Conservation (phyloP, 2,329 filamentous ascomycete genomes). For the Aspergillus intermedius region DNA sequence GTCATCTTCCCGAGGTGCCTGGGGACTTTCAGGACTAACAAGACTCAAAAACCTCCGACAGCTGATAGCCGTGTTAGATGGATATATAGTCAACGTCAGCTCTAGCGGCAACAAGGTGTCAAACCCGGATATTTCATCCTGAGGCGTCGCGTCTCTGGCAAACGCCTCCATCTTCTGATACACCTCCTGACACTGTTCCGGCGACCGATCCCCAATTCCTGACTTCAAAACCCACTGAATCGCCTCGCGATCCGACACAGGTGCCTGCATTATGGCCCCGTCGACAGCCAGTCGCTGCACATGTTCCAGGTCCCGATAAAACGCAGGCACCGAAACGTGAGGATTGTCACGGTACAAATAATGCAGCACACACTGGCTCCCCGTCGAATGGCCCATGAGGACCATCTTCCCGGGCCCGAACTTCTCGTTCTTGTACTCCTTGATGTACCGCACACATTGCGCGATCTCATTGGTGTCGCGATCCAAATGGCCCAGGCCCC, state of each 20-base stretch:
- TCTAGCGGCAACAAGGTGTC: slow-evolving; percentile 30
- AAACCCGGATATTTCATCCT: slow-evolving; percentile 9
- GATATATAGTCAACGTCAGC: slow-evolving; percentile 28
- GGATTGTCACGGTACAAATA: slow-evolving; percentile 48
- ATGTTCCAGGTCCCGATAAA: slow-evolving; percentile 25
- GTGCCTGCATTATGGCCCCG: slow-evolving; percentile 72
- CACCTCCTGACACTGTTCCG: slow-evolving; percentile 16
- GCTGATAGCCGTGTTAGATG: slow-evolving; percentile 41
- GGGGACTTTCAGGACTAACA: slow-evolving; percentile 46
- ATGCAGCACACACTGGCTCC: slow-evolving; percentile 62
- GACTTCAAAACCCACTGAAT: slow-evolving; percentile 34
- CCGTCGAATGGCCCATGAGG: slow-evolving; percentile 63
- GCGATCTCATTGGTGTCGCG: slow-evolving; percentile 51
- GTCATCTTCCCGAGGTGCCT: slow-evolving; percentile 67
- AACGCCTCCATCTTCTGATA: slow-evolving; percentile 29
- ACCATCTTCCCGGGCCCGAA: slow-evolving; percentile 46
- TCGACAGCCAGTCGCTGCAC: slow-evolving; percentile 52
- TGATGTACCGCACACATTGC: slow-evolving; percentile 47
- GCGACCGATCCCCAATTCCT: slow-evolving; percentile 20
- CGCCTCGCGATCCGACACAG: slow-evolving; percentile 70
- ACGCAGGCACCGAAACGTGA: slow-evolving; percentile 22
- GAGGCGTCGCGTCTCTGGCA: slow-evolving; percentile 20
- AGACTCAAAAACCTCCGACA: slow-evolving; percentile 55
- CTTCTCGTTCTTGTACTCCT: slow-evolving; percentile 25
- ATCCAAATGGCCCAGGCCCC: slow-evolving; percentile 48